A percentile compares a stretch with the other conserved stretches of the same genome.
Conservation (phyloP, 2,329 filamentous ascomycete species). For the Alternaria sp. region DNA sequence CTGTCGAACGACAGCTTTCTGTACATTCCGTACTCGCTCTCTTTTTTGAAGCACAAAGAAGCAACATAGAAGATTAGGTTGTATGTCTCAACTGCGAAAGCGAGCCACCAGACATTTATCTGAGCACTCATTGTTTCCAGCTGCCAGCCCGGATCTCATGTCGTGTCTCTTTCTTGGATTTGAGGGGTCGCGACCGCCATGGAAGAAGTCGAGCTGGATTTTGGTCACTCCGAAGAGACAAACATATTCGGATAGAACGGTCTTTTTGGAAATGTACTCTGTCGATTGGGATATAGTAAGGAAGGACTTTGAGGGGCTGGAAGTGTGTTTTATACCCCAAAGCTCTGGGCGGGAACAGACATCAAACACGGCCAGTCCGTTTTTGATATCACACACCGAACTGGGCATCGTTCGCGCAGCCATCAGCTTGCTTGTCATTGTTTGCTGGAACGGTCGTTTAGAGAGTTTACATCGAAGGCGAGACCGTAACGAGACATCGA, state of each 20-base stretch:
- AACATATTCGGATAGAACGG: background rate
- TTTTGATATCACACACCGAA: background rate
- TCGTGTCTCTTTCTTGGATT: too few species aligned
- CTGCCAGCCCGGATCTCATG: background rate
- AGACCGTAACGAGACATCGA: background rate
- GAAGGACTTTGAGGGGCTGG: accelerated
- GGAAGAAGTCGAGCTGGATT: accelerated
- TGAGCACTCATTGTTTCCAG: background rate
- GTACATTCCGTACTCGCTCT: too few species aligned
- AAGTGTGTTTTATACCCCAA: background rate
- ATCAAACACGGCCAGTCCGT: accelerated
- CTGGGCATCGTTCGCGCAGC: accelerated
- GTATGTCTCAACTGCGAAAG: background rate
- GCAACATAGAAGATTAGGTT: background rate
- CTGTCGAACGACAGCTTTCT: too few species aligned
- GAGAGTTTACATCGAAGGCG: accelerated
- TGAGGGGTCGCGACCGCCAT: background rate
- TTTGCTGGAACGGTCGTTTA: too few species aligned
- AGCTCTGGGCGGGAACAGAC: background rate
- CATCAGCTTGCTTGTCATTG: too few species aligned
- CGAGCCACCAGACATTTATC: background rate
- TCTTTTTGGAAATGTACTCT: background rate
- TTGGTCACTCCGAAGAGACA: background rate
- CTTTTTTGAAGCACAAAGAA: background rate
- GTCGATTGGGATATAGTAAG: background rate